Conservation (phyloP, 805 yeast genomes). For the Wickerhamomyces sydowiorum region DNA sequence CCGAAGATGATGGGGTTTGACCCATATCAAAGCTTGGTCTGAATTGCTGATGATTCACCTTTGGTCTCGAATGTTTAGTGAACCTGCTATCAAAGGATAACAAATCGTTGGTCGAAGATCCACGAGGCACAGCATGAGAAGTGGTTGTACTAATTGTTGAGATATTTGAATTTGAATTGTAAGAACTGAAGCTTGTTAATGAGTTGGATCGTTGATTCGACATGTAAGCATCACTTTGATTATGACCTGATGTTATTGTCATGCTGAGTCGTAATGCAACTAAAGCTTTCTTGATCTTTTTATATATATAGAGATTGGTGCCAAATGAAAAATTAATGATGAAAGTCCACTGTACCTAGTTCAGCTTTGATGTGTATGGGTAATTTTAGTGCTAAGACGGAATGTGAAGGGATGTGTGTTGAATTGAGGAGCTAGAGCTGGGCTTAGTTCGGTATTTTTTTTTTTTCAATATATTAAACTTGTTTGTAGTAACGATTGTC, state of each 20-base stretch:
- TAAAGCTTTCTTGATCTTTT: too few species aligned
- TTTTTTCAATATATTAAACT: too few species aligned
- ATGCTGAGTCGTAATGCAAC: too few species aligned
- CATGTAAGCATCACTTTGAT: background rate
- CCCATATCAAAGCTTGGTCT: background rate
- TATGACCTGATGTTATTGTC: background rate
- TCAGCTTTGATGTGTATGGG: too few species aligned
- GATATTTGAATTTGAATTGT: slow-evolving; percentile 3
- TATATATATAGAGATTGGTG: too few species aligned
- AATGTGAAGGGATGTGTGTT: too few species aligned
- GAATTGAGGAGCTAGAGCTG: too few species aligned
- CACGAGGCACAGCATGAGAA: slow-evolving; percentile 10
- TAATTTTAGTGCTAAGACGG: too few species aligned
- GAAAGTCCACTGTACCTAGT: too few species aligned
- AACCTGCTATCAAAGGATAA: slow-evolving; percentile 14
- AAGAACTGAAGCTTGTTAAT: slow-evolving; percentile 17
- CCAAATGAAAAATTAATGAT: too few species aligned
- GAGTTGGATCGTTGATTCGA: slow-evolving; percentile 10
- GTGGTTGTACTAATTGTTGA: slow-evolving; percentile 4
- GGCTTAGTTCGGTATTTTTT: too few species aligned
- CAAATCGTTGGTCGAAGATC: slow-evolving; percentile 19
- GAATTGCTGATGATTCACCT: background rate
- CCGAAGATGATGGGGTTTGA: slow-evolving; percentile 4
- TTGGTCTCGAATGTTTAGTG: slow-evolving; percentile 11
- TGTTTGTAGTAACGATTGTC: too few species aligned